Conservation (phyloP, 176 grass and related monocot species). For the Oryza officinalis region DNA sequence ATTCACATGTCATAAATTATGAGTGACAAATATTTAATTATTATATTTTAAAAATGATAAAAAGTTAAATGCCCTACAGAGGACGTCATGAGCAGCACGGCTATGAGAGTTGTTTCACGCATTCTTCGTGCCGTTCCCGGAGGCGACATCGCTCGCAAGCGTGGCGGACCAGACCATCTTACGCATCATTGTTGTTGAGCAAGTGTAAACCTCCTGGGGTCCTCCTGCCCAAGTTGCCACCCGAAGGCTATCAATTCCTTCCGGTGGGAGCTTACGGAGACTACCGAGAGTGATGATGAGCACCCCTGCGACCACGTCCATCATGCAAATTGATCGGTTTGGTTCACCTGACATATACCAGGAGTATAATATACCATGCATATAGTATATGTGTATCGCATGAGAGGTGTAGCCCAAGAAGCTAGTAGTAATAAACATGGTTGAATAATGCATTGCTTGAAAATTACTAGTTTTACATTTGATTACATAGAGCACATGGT, state of each 20-base stretch:
- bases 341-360: background rate
- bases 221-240: background rate
- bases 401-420: background rate
- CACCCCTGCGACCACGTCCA: background rate
- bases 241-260: background rate
- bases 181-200: background rate
- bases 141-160: no score
- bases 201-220: background rate
- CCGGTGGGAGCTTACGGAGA: background rate
- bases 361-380: background rate
- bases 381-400: background rate
- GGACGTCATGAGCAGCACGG: no score
- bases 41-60: no score
- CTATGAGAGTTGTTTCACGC: no score
- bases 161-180: background rate
- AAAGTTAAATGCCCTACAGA: no score
- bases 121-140: no score
- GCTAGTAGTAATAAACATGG: background rate
- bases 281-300: background rate
- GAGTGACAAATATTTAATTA: no score
- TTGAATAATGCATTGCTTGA: conserved; percentile 8
- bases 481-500: conserved; percentile 44
- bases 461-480: conserved; percentile 42
- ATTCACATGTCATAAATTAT: no score
- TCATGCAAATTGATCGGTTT: background rate